Conservation (phyloP, 371 early-diverging fungal species). For the Rhizopus sp. region DNA sequence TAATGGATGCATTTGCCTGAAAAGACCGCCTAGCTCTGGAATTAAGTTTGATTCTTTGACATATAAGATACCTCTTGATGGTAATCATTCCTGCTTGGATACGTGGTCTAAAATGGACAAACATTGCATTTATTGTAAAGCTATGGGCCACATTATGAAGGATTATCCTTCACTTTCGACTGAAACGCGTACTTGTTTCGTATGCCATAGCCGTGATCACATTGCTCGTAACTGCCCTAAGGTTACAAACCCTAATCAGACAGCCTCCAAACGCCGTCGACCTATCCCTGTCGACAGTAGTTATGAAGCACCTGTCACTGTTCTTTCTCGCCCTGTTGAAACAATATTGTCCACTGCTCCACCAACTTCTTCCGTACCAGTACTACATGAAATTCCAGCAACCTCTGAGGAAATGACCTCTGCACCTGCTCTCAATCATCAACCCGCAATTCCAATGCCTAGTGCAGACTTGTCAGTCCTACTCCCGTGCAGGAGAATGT, state of each 20-base stretch:
- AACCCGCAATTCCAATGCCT: no score
- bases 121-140: slow-evolving; percentile 3
- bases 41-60: background rate
- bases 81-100: background rate
- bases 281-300: no score
- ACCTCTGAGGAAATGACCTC: no score
- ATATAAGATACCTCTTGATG: background rate
- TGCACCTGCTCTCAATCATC: no score
- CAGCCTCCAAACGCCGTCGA: background rate
- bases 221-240: slow-evolving; percentile 3
- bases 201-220: background rate
- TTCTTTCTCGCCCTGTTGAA: no score
- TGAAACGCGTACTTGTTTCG: background rate
- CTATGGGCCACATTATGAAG: background rate
- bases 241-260: background rate
- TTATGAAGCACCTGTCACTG: no score
- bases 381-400: no score
- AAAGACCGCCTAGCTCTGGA: background rate
- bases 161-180: background rate
- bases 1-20: background rate
- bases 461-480: no score
- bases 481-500: no score
- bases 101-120: background rate
- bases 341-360: no score
- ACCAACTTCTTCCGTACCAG: no score